Evolutionary conservation across 345 rosid genomes (phyloP), one percentile per base, ranked within the genome.

Genomic region (Cardamine resedifolia): DNA sequence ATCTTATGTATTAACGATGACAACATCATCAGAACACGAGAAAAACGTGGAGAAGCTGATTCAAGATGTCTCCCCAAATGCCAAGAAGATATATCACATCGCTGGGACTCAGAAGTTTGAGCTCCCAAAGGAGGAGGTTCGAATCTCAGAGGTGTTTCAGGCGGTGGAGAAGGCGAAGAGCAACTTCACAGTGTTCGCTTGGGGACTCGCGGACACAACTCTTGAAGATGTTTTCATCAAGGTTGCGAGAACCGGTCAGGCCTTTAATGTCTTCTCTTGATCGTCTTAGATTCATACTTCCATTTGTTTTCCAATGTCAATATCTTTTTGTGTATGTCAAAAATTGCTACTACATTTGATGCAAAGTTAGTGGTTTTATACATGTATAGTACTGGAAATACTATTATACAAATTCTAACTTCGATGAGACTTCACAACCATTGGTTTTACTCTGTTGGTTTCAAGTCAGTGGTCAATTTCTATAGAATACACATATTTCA

Each of bases 191-290:
- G 97, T 96, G 61, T 86, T 80, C 2, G 97, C 99, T 11, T 96
- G 99, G 99, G 99, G 97, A 59, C 78, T 96, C 38, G 88, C 96
- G 1, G 97, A 92, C 79, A 86, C 98, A 73, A 91, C 97, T 63
- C 83, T 96, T 60, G 98, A 96, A 80, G 99, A 96, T 81, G 98
- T 96, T 47, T 92, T 92, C 85, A 88, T 92, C 82, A 96, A 96
- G 85, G 98, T 92, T 73, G 97, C 97, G 11, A 81, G 78, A 5
- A 72, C 58, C 0, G 80, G 87, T 1, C 85, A 87, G 66, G 83
- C 83, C 24, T 81, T 83, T 69, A 80, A 82, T 58, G 83, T 80
- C 23, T 72, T 86, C 41, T 83, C 88, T 4, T 88, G 83, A 85
- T 72, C 28, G 19, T 66, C 65, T 50, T 41, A 15, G 41, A 49